Conservation (phyloP, 129 eudicot species). For the Escallonia herrerae region DNA sequence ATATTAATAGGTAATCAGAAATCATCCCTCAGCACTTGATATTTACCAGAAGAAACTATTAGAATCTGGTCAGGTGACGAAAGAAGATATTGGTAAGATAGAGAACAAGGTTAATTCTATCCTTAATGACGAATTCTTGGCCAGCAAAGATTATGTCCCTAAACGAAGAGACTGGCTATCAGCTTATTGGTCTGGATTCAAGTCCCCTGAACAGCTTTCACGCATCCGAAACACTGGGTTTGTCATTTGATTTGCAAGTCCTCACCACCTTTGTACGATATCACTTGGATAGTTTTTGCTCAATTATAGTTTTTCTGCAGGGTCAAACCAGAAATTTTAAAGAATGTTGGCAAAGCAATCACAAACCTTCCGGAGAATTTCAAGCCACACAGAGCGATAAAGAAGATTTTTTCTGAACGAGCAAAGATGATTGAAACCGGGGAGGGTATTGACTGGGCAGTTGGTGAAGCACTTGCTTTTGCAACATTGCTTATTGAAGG, state of each 20-base stretch:
- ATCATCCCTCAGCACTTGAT: slow-evolving; percentile 80
- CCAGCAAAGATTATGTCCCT: slow-evolving; percentile 89
- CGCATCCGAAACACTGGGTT: slow-evolving; percentile 99
- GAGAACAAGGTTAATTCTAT: slow-evolving; percentile 70
- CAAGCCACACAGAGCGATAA: slow-evolving; percentile 92
- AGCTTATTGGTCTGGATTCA: slow-evolving; percentile 90
- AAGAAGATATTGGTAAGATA: slow-evolving; percentile 72
- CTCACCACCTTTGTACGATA: not conserved
- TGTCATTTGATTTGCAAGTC: slow-evolving; percentile 3
- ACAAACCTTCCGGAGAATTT: slow-evolving; percentile 83
- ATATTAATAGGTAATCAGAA: slow-evolving; percentile 57
- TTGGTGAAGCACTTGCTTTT: slow-evolving; percentile 97
- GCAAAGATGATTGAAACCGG: slow-evolving; percentile 93
- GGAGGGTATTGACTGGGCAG: slow-evolving; percentile 99
- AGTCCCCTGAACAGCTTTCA: slow-evolving; percentile 94
- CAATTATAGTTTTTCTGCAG: slow-evolving; percentile 32
- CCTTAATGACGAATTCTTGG: slow-evolving; percentile 86
- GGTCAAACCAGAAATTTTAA: slow-evolving; percentile 89
- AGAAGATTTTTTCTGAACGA: slow-evolving; percentile 75
- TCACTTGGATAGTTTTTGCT: not conserved
- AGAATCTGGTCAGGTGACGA: slow-evolving; percentile 66
- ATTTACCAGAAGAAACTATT: slow-evolving; percentile 78
- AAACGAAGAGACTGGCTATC: slow-evolving; percentile 95
- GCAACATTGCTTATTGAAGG: slow-evolving; percentile 95
- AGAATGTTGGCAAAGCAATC: slow-evolving; percentile 80